Conservation (phyloP, 2,329 filamentous ascomycete genomes). For the Aureobasidium sp. region DNA sequence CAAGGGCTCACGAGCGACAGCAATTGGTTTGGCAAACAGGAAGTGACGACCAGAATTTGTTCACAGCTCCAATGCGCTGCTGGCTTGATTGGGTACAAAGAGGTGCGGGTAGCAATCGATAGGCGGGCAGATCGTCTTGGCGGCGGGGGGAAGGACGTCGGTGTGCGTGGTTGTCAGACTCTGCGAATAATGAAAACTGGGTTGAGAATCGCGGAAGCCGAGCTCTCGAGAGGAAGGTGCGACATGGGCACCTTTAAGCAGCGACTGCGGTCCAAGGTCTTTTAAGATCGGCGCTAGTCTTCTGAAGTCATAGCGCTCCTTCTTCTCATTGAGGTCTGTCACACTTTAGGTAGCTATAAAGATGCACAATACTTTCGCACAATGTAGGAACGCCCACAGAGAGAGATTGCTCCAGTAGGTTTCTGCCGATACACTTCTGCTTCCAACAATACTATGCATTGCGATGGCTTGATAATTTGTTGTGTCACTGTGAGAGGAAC, state of each 20-base stretch:
- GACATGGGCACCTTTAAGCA: background rate
- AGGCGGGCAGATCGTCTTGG: conserved; percentile 3
- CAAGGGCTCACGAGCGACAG: conserved; percentile 1
- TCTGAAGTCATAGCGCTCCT: no score
- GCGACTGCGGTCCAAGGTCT: no score
- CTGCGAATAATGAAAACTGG: background rate
- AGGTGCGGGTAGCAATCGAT: conserved; percentile 4
- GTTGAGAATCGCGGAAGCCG: background rate
- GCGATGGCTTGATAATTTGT: background rate
- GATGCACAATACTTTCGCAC: background rate
- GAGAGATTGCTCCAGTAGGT: background rate
- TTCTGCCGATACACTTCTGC: background rate
- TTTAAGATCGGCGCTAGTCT: no score
- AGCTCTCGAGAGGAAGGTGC: background rate
- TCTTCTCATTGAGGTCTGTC: no score
- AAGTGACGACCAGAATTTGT: background rate
- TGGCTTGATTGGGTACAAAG: background rate
- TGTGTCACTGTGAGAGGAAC: background rate
- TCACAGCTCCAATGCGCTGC: conserved; percentile 5
- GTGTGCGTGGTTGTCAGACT: background rate
- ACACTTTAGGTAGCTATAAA: background rate
- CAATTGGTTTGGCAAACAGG: background rate
- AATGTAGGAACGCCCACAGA: background rate
- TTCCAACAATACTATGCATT: background rate
- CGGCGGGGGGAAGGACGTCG: background rate